A percentile compares a stretch with the other conserved stretches of the same genome.
Conservation (phyloP, 2,329 filamentous ascomycete genomes). For the Raffaelea albimanens region DNA sequence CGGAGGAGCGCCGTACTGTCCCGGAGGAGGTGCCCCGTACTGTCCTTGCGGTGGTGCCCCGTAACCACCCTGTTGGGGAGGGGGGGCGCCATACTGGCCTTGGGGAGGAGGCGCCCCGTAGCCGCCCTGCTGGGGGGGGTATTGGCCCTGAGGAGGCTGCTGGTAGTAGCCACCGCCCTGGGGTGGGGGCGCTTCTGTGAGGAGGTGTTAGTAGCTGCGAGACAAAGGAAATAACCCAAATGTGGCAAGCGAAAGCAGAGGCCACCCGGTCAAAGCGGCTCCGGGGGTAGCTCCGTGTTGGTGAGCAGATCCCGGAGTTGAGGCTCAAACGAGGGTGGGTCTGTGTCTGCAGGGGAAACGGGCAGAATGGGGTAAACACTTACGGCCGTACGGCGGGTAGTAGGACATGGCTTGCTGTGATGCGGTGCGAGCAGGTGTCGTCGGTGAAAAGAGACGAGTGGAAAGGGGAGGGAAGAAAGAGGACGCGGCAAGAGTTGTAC, state of each 20-base stretch:
- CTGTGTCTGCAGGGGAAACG: no score
- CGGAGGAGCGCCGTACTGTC: conserved; percentile 16
- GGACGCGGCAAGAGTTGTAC: no score
- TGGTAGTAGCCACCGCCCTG: conserved; percentile 10
- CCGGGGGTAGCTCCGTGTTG: no score
- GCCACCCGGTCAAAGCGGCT: no score
- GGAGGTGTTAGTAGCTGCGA: not conserved
- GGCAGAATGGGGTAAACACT: conserved; percentile 13
- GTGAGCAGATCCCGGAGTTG: not conserved
- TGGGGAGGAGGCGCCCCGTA: conserved; percentile 8
- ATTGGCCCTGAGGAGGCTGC: conserved; percentile 10
- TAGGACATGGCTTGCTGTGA: conserved; percentile 21
- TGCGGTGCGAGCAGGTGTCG: not conserved
- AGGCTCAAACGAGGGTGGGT: not conserved
- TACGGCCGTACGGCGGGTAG: conserved; percentile 26
- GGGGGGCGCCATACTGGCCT: conserved; percentile 3
- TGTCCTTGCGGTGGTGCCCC: conserved; percentile 25
- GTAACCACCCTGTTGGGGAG: conserved; percentile 21
- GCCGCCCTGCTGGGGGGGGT: conserved; percentile 17
- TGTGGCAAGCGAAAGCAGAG: not conserved
- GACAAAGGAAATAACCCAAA: no score
- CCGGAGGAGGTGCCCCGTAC: conserved; percentile 11
- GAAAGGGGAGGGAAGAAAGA: no score
- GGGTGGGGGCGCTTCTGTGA: conserved; percentile 9
- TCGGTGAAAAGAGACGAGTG: no score